Percentiles rank a stretch among this genome's conserved stretches.
Evolutionary conservation across 2,329 filamentous ascomycete genomes (phyloP).

Genomic region (Talaromyces sp.): DNA sequence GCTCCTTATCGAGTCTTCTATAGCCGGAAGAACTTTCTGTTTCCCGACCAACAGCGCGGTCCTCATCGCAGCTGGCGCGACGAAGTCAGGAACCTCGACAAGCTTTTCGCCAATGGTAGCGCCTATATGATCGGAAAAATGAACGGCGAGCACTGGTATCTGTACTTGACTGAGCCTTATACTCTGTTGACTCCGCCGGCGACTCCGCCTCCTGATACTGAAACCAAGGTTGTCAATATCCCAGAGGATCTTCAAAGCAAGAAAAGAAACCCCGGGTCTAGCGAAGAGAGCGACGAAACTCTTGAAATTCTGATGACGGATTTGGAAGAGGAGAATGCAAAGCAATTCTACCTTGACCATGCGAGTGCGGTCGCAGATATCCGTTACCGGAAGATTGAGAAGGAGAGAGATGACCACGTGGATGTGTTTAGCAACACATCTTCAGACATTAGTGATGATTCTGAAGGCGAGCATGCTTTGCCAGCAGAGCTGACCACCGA

Average conservation of each 20-base stretch:
- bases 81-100: constrained; percentile 88
- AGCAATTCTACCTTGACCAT: constrained; percentile 67
- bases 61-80: constrained; percentile 97
- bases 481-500: constrained; percentile 80
- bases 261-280: constrained; percentile 16
- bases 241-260: constrained; percentile 32
- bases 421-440: constrained; percentile 78
- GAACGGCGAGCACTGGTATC: constrained; percentile 99
- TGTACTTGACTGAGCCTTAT: constrained; percentile 89
- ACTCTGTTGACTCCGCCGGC: constrained; percentile 73
- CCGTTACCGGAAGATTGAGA: constrained; percentile 67
- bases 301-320: constrained; percentile 65
- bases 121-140: constrained; percentile 99
- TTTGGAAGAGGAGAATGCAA: constrained; percentile 59
- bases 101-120: constrained; percentile 84
- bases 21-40: constrained; percentile 97
- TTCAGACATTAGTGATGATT: constrained; percentile 56
- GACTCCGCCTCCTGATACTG: constrained; percentile 58
- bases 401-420: constrained; percentile 50
- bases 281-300: constrained; percentile 43
- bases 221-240: constrained; percentile 55
- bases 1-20: constrained; percentile 96
- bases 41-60: constrained; percentile 87
- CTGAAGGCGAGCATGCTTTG: constrained; percentile 46
- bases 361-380: constrained; percentile 87